Evolutionary conservation across 148 eudicot species (phyloP).

Genomic region (Nyssa sinensis): DNA sequence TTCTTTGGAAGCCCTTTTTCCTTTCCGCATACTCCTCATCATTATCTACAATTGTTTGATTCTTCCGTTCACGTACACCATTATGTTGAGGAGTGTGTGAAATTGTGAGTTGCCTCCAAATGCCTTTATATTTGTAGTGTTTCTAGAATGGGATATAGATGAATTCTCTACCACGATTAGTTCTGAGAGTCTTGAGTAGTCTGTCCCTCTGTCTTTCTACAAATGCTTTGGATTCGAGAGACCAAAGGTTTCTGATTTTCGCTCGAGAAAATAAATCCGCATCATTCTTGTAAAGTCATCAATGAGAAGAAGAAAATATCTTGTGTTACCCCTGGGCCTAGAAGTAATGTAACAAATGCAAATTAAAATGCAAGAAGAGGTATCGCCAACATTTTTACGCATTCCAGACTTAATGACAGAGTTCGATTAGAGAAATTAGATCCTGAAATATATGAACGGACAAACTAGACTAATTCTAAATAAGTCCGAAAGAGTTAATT

Average conservation of each 20-base stretch:
- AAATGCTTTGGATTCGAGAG: neutral
- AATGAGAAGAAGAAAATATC: neutral
- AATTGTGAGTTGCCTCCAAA: neutral
- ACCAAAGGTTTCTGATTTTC: slow-evolving; percentile 1
- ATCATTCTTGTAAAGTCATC: slow-evolving; percentile 13
- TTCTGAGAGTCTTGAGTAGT: neutral
- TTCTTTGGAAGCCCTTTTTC: slow-evolving; percentile 10
- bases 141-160: too few species aligned
- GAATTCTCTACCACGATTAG: too few species aligned
- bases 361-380: too few species aligned
- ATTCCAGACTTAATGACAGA: too few species aligned
- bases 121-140: too few species aligned
- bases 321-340: too few species aligned
- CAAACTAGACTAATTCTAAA: too few species aligned
- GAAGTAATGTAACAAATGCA: too few species aligned
- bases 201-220: slow-evolving; percentile 5
- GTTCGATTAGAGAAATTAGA: too few species aligned
- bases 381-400: too few species aligned
- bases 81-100: slow-evolving; percentile 8
- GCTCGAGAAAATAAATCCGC: slow-evolving; percentile 15
- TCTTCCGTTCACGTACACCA: slow-evolving; percentile 16
- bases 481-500: too few species aligned
- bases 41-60: slow-evolving; percentile 21
- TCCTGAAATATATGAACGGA: too few species aligned
- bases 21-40: slow-evolving; percentile 17